Evolutionary conservation across 257 asterid species (phyloP).

Genomic region (Gentiana macrophylla): DNA sequence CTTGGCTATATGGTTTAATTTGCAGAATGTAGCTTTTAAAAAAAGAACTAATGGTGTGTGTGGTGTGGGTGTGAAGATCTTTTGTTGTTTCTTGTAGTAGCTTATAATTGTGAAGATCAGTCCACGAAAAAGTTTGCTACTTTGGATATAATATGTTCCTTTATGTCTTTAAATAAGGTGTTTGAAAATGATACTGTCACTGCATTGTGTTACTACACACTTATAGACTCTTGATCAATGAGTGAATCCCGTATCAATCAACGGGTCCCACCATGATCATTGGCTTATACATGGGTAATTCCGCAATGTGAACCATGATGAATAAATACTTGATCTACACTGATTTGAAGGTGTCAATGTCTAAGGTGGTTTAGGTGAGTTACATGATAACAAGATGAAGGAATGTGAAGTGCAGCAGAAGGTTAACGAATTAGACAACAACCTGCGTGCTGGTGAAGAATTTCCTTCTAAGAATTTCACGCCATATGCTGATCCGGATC

Average conservation of each 20-base stretch:
- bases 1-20: not conserved
- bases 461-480: conserved; percentile 34
- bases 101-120: too few relatives aligned
- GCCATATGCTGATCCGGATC: conserved; percentile 46
- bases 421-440: conserved; percentile 63
- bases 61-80: too few relatives aligned
- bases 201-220: too few relatives aligned
- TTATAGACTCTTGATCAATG: too few relatives aligned
- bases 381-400: conserved; percentile 13
- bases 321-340: not conserved
- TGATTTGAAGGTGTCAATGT: conserved; percentile 16
- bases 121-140: too few relatives aligned
- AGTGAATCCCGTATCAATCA: too few relatives aligned
- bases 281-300: too few relatives aligned
- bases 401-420: conserved; percentile 42
- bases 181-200: too few relatives aligned
- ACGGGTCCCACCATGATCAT: too few relatives aligned
- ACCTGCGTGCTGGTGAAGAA: conserved; percentile 45
- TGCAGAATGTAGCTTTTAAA: not conserved
- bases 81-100: too few relatives aligned
- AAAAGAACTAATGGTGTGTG: not conserved
- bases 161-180: too few relatives aligned
- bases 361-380: conserved; percentile 19
- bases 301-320: not conserved
- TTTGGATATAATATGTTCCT: too few relatives aligned